Evolutionary conservation across 106 monocot species (phyloP).

Genomic region (Acorus gramineus): DNA sequence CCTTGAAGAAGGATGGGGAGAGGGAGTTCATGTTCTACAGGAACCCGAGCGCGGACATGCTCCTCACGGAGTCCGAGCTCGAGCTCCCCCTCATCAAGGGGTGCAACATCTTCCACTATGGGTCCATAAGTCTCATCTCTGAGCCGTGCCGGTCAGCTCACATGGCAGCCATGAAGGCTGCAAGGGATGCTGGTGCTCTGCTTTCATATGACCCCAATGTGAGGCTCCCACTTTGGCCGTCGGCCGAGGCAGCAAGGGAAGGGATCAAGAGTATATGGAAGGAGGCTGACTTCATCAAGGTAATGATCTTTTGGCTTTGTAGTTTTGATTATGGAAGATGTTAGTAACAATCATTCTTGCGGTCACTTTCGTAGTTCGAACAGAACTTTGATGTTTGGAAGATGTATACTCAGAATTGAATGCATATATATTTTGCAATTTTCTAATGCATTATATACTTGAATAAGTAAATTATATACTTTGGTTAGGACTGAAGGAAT

Average conservation of each 20-base stretch:
- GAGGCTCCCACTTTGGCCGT: constrained; percentile 52
- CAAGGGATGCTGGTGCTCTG: constrained; percentile 43
- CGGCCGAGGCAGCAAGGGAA: constrained; percentile 31
- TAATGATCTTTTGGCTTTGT: too few species aligned
- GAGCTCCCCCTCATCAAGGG: constrained; percentile 30
- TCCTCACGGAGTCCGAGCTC: constrained; percentile 32
- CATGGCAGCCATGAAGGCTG: constrained; percentile 55
- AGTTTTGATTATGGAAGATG: too few species aligned
- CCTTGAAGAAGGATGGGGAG: constrained; percentile 23
- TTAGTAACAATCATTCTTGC: too few species aligned
- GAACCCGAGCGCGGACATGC: constrained; percentile 38
- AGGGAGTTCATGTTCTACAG: constrained; percentile 53
- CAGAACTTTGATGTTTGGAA: too few species aligned
- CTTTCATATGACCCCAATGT: constrained; percentile 56
- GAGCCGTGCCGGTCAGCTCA: constrained; percentile 53
- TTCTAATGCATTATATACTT: too few species aligned
- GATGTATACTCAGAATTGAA: too few species aligned
- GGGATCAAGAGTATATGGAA: constrained; percentile 57
- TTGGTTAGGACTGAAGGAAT: too few species aligned
- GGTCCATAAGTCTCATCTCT: constrained; percentile 49
- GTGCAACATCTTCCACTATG: constrained; percentile 53
- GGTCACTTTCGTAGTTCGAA: too few species aligned
- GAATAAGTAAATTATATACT: too few species aligned
- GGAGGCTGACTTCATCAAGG: constrained; percentile 34
- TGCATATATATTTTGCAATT: too few species aligned